Evolutionary conservation across 306 rosid species (phyloP).

Genomic region (Glycine tomentella): DNA sequence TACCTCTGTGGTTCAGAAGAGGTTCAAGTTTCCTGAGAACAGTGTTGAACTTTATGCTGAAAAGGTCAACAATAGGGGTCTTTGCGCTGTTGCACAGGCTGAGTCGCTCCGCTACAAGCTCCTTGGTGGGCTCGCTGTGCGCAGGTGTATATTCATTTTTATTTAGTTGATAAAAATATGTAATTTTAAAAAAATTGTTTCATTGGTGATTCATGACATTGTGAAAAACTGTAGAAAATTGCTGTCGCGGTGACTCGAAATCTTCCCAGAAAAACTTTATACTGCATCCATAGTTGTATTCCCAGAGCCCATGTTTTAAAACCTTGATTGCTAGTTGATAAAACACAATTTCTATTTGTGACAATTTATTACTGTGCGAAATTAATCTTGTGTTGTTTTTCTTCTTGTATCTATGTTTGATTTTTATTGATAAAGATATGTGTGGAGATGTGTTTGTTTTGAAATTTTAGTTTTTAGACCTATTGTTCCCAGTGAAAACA

Average conservation of each 20-base stretch:
- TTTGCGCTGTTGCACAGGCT: constrained; percentile 83
- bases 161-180: too few relatives aligned
- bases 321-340: neutral
- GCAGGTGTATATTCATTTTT: constrained; percentile 56
- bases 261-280: too few relatives aligned
- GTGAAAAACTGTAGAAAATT: neutral
- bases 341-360: neutral
- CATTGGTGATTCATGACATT: neutral
- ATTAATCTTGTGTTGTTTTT: neutral
- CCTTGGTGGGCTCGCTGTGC: constrained; percentile 85
- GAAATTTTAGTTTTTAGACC: neutral
- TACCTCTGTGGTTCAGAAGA: constrained; percentile 86
- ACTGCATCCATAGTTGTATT: too few relatives aligned
- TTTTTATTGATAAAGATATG: neutral
- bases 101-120: constrained; percentile 94
- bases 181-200: too few relatives aligned
- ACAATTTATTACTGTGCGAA: neutral
- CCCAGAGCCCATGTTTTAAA: neutral
- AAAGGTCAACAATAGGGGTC: constrained; percentile 84
- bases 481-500: too few relatives aligned
- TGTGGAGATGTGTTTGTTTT: neutral
- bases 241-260: too few relatives aligned
- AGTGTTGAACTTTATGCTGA: constrained; percentile 83
- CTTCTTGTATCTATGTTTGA: neutral
- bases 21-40: constrained; percentile 84